A percentile compares a stretch with the other conserved stretches of the same genome.
phyloP scores from a whole-genome alignment of 176 grass and related monocot species.

The Cocos nucifera region DNA sequence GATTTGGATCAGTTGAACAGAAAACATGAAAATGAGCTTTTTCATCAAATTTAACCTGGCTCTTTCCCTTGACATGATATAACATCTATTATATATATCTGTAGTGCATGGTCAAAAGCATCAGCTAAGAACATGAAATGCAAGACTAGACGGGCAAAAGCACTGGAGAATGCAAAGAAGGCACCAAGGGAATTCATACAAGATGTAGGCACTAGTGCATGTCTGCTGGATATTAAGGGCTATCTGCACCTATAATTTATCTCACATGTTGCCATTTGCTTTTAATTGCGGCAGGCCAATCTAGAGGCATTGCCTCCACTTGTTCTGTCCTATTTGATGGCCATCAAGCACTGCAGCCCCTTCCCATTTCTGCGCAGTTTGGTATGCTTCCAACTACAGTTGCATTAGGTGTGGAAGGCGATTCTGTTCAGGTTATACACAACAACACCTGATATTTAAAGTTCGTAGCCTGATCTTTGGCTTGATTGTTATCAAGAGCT shows the following conservation, averaged over 20 bases:
- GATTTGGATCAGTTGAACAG: too few relatives aligned
- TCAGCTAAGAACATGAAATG: too few relatives aligned
- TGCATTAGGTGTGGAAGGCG: conserved; percentile 58
- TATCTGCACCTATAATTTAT: background rate
- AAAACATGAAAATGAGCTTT: too few relatives aligned
- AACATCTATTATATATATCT: too few relatives aligned
- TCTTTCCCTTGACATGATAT: too few relatives aligned
- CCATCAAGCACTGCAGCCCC: conserved; percentile 50
- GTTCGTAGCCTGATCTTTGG: conserved; percentile 56
- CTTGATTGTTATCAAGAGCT: background rate
- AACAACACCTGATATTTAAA: conserved; percentile 77
- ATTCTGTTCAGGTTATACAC: conserved; percentile 94
- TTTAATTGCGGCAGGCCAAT: conserved; percentile 48
- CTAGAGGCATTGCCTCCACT: conserved; percentile 60
- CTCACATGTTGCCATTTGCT: background rate
- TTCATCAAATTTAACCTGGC: too few relatives aligned
- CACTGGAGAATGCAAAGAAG: too few relatives aligned
- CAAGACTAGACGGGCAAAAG: too few relatives aligned
- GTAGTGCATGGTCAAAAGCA: too few relatives aligned
- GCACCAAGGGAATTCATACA: conserved; percentile 9
- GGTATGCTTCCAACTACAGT: conserved; percentile 50
- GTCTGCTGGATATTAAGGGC: background rate
- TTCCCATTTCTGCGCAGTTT: conserved; percentile 65
- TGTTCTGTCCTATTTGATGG: conserved; percentile 65
- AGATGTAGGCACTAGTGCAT: conserved; percentile 28